phyloP scores from a whole-genome alignment of 495 filamentous ascomycete genomes.

The Penicillium diatomitis region DNA sequence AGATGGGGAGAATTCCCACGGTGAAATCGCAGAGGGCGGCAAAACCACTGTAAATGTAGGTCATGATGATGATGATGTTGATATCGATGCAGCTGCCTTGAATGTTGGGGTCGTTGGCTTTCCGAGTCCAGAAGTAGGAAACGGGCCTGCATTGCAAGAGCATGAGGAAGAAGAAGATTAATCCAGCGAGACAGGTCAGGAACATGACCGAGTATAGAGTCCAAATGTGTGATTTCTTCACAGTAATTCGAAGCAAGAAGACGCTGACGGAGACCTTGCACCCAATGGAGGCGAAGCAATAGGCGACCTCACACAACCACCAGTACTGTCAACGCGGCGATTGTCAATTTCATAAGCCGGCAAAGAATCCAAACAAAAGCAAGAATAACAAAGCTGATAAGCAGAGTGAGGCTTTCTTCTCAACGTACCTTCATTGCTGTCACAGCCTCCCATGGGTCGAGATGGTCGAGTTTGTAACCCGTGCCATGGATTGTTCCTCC shows the following conservation, averaged over 20 bases:
- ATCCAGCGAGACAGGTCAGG: constrained; percentile 23
- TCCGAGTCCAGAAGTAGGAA: constrained; percentile 30
- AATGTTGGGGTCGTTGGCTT: constrained; percentile 18
- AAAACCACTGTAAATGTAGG: constrained; percentile 34
- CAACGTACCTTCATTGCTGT: constrained; percentile 29
- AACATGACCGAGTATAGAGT: constrained; percentile 29
- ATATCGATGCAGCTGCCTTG: constrained; percentile 30
- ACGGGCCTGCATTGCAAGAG: constrained; percentile 36
- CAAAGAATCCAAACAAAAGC: background rate
- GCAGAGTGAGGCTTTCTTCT: background rate
- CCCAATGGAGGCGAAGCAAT: constrained; percentile 31
- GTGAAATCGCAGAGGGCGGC: constrained; percentile 34
- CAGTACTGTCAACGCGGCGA: constrained; percentile 19
- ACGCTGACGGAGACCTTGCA: constrained; percentile 38
- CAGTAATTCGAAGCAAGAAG: constrained; percentile 39
- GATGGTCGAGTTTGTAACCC: constrained; percentile 18
- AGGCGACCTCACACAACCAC: constrained; percentile 36
- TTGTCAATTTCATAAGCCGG: background rate
- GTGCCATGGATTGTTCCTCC: constrained; percentile 31
- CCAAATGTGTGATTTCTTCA: constrained; percentile 25
- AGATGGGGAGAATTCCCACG: constrained; percentile 31
- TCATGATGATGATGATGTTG: constrained; percentile 29
- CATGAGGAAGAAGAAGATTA: constrained; percentile 35
- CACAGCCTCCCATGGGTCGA: constrained; percentile 19
- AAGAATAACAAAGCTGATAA: background rate